Evolutionary conservation across 441 rosid species (phyloP).

Genomic region (Aleurites moluccanus): DNA sequence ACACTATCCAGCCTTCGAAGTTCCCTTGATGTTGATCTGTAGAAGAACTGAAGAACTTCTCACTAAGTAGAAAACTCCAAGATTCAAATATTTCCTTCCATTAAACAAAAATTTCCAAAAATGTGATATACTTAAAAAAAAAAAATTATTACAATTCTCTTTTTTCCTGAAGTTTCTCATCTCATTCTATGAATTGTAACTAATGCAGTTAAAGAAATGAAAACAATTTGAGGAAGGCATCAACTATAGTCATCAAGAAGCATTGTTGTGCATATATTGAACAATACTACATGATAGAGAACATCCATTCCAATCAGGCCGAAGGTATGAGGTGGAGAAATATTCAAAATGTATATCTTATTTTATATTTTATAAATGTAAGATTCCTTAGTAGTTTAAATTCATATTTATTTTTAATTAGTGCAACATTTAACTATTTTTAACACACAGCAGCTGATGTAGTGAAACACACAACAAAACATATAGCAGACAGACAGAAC

Average conservation of each 20-base stretch:
- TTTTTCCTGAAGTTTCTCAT: background rate
- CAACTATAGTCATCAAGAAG: background rate
- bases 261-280: background rate
- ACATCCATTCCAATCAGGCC: background rate
- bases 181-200: constrained; percentile 5
- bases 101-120: background rate
- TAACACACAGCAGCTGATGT: background rate
- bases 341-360: background rate
- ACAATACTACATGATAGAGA: background rate
- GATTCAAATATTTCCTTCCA: constrained; percentile 7
- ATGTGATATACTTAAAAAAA: background rate
- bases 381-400: background rate
- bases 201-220: background rate
- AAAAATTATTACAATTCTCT: background rate
- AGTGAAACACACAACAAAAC: background rate
- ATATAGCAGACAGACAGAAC: background rate
- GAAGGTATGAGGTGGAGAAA: too few relatives aligned
- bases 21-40: constrained; percentile 98
- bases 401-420: background rate
- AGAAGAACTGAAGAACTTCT: constrained; percentile 72
- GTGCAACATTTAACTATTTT: background rate
- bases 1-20: constrained; percentile 93
- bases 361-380: background rate
- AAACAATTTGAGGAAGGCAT: background rate
- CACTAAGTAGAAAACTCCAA: constrained; percentile 28